Evolutionary conservation across 345 rosid species (phyloP).

Genomic region (Populus alba): DNA sequence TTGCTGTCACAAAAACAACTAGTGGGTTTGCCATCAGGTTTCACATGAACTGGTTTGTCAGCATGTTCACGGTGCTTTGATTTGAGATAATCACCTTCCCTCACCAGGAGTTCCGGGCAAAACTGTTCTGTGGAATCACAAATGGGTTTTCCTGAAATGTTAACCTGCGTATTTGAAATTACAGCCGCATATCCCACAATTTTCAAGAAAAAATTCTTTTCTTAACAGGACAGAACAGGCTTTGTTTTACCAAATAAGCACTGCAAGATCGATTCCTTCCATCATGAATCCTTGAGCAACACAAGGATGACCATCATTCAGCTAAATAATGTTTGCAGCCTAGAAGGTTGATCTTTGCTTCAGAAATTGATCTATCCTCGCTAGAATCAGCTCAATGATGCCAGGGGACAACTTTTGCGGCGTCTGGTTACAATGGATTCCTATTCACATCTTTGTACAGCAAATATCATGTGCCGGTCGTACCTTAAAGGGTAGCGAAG

Average conservation of each 20-base stretch:
- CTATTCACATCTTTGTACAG: conserved; percentile 87
- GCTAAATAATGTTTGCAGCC: conserved; percentile 4
- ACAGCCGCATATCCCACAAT: background rate
- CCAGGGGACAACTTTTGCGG: background rate
- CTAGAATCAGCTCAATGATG: background rate
- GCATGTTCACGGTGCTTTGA: background rate
- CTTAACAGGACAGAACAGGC: background rate
- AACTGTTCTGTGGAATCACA: background rate
- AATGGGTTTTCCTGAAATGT: background rate
- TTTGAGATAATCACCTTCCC: background rate
- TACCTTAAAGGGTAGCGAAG: conserved; percentile 49
- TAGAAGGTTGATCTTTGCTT: background rate
- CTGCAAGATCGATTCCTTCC: background rate
- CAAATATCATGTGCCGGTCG: conserved; percentile 60
- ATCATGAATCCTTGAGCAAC: background rate
- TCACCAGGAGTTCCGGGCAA: background rate
- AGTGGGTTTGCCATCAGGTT: background rate
- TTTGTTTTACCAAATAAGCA: background rate
- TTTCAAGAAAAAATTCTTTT: background rate
- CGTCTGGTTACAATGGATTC: conserved; percentile 42
- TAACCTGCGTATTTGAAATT: background rate
- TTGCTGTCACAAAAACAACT: background rate
- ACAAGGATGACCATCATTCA: background rate
- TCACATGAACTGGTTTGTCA: background rate
- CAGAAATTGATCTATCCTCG: background rate